Conservation (phyloP, 352 stramenopile genomes). For the Pythium insidiosum region DNA sequence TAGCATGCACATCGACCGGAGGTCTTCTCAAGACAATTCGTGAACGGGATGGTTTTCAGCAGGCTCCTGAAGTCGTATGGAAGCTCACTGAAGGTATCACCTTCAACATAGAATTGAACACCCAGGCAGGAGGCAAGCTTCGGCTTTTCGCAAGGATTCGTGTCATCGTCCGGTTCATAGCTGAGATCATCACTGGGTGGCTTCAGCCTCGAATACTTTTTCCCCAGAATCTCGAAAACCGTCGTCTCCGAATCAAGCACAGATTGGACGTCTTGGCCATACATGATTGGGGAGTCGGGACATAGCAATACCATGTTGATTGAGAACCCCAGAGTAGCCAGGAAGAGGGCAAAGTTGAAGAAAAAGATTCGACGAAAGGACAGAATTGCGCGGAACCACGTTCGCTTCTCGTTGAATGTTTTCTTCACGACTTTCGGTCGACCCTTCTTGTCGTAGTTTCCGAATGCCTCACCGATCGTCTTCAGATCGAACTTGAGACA, state of each 20-base stretch:
- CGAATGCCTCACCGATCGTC: slow-evolving; percentile 64
- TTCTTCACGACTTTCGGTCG: slow-evolving; percentile 78
- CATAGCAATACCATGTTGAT: slow-evolving; percentile 77
- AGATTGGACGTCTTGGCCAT: slow-evolving; percentile 47
- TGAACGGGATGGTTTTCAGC: slow-evolving; percentile 53
- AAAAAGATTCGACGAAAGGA: slow-evolving; percentile 82
- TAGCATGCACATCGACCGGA: slow-evolving; percentile 65
- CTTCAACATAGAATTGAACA: slow-evolving; percentile 30
- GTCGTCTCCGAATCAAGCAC: slow-evolving; percentile 23
- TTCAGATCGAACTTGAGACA: slow-evolving; percentile 70
- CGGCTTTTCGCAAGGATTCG: slow-evolving; percentile 12
- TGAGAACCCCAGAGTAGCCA: slow-evolving; percentile 50
- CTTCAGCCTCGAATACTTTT: slow-evolving; percentile 31
- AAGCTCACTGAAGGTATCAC: slow-evolving; percentile 26
- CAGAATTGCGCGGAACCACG: slow-evolving; percentile 63
- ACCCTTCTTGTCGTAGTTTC: slow-evolving; percentile 73
- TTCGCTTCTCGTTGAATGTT: slow-evolving; percentile 74
- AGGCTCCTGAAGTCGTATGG: slow-evolving; percentile 75
- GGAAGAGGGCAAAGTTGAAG: slow-evolving; percentile 71
- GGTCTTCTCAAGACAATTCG: slow-evolving; percentile 51
- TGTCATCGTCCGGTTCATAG: background rate
- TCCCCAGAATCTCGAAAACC: slow-evolving; percentile 53
- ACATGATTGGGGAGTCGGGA: slow-evolving; percentile 70
- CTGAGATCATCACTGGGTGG: slow-evolving; percentile 7
- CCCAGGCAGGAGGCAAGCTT: slow-evolving; percentile 69